Conservation (phyloP, 2,329 filamentous ascomycete genomes). For the Dactylellina leptospora region DNA sequence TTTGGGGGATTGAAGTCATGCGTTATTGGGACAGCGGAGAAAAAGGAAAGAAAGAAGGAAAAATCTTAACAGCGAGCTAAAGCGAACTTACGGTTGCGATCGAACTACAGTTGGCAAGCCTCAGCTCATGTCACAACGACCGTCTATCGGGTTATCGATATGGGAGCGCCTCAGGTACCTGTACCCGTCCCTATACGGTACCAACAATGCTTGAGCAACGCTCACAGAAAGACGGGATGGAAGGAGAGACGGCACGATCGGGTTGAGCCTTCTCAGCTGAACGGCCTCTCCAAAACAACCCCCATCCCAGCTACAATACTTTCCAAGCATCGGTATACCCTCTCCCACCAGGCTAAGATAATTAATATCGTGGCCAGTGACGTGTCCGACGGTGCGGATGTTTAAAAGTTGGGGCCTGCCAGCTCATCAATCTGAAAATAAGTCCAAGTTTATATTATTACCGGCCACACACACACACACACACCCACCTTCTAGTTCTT, state of each 20-base stretch:
- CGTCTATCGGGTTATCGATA: background rate
- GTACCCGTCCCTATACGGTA: background rate
- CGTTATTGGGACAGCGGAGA: background rate
- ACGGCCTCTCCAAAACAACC: conserved; percentile 1
- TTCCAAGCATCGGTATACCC: background rate
- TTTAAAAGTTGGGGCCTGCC: conserved; percentile 47
- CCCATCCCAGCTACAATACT: background rate
- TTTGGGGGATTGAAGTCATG: conserved; percentile 11
- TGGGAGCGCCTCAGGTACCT: conserved; percentile 13
- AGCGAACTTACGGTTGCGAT: conserved; percentile 7
- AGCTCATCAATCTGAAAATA: conserved; percentile 50
- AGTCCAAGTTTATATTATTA: conserved; percentile 6
- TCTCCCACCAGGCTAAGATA: conserved; percentile 28
- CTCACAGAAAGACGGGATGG: conserved; percentile 44
- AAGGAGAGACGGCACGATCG: conserved; percentile 41
- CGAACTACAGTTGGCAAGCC: conserved; percentile 19
- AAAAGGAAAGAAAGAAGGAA: background rate
- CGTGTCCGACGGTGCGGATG: conserved; percentile 47
- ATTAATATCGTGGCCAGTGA: conserved; percentile 24
- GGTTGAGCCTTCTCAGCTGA: conserved; percentile 29
- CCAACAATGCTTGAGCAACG: background rate
- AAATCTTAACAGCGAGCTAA: background rate
- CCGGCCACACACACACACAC: conserved; percentile 18
- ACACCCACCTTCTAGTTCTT: conserved; percentile 10
- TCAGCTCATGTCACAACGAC: conserved; percentile 18